Base-by-base conservation (phyloP, 164 flowering plant genomes). In the Sedum album region DNA sequence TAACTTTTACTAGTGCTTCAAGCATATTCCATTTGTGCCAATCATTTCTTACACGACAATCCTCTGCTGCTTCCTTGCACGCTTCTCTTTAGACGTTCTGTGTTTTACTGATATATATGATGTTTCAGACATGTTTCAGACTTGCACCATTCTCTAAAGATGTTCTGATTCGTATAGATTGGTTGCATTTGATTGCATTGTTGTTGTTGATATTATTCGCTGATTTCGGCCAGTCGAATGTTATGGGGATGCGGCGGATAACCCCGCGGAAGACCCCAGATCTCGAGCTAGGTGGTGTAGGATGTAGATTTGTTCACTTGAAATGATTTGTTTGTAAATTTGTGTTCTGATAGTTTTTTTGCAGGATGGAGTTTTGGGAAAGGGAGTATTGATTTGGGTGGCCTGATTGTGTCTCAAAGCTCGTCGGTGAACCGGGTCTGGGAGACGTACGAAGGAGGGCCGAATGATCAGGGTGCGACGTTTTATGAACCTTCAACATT, bases 341-440 rank as follows among this genome's bases (percentile, higher is more conserved):
- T 41, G 46, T 41, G 46, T 11, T 13, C 15, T 41, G 11, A 8
- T 41, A 41, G 11, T 41, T 41, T 41, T 41, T 41, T 41, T 41
- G 46, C 46, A 41, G 46, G 46, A 41, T 9, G 11, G 15, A 41
- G 11, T 88, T 63, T 93, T 93, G 66, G 91, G 60, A 60, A 89
- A 86, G 72, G 96, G 89, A 80, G 96, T 88, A 78, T 90, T 88
- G 0, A 90, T 92, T 85, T 87, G 96, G 81, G 86, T 86, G 61
- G 92, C 89, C 71, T 87, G 90, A 85, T 41, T 41, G 46, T 41
- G 46, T 7, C 46, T 8, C 46, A 41, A 41, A 41, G 14, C 2
- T 41, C 46, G 15, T 2, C 8, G 46, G 8, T 41, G 11, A 41
- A 41, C 2, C 46, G 11, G 15, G 46, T 41, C 2, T 41, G 46